phyloP scores from a whole-genome alignment of 116 monocot species.

The Cymodocea nodosa region DNA sequence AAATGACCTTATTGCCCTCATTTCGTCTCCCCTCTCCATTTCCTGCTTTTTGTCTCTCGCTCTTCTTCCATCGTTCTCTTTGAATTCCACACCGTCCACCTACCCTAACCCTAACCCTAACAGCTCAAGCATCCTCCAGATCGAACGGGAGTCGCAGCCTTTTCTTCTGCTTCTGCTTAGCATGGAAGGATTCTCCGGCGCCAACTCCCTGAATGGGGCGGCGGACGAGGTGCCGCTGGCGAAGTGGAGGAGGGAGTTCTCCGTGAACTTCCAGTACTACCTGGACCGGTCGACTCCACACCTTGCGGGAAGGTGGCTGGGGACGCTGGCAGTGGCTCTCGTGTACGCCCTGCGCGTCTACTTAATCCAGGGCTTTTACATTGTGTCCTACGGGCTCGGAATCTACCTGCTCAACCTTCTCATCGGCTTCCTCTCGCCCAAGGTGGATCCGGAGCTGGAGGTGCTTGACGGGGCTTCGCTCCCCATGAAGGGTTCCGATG shows the following conservation, averaged over 20 bases:
- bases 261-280: constrained; percentile 49
- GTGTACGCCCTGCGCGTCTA: constrained; percentile 37
- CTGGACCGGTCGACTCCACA: constrained; percentile 65
- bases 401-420: constrained; percentile 66
- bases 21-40: no score
- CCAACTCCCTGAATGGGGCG: not conserved
- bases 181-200: constrained; percentile 5
- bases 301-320: constrained; percentile 51
- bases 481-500: constrained; percentile 27
- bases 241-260: constrained; percentile 17
- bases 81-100: no score
- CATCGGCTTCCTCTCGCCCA: constrained; percentile 63
- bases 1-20: no score
- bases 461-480: constrained; percentile 34
- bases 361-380: constrained; percentile 51
- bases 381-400: constrained; percentile 68
- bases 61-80: no score
- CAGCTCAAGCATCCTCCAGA: no score
- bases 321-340: constrained; percentile 21
- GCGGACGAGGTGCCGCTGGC: constrained; percentile 9
- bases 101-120: no score
- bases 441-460: constrained; percentile 57
- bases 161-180: no score
- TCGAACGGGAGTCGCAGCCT: no score
- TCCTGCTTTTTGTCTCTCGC: no score